Conservation (phyloP, 805 yeast genomes). For the Tetrapisispora phaffii region DNA sequence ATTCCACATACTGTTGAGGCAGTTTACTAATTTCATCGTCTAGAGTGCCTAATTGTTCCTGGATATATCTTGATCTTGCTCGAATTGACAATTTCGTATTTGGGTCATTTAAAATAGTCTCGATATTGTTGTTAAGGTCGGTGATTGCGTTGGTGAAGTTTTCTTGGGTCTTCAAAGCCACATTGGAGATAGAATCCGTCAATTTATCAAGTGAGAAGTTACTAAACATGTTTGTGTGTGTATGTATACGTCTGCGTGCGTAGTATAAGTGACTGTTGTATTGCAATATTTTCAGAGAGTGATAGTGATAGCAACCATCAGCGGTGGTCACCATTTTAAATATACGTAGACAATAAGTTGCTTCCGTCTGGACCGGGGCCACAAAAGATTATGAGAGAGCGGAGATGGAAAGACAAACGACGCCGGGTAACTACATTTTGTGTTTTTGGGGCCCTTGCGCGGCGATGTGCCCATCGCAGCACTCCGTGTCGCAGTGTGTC, state of each 20-base stretch:
- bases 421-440: too few species aligned
- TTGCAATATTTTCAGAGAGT: too few species aligned
- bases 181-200: conserved; percentile 22
- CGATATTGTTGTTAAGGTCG: conserved; percentile 12
- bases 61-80: conserved; percentile 31
- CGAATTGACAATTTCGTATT: conserved; percentile 23
- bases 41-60: conserved; percentile 53
- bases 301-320: too few species aligned
- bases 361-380: too few species aligned
- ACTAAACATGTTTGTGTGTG: not conserved
- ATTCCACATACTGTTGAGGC: conserved; percentile 59
- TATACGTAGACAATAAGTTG: too few species aligned
- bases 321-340: too few species aligned
- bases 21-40: conserved; percentile 57
- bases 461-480: too few species aligned
- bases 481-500: too few species aligned
- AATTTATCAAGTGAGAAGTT: conserved; percentile 24
- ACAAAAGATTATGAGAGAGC: too few species aligned
- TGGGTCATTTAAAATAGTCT: conserved; percentile 18
- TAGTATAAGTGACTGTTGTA: too few species aligned
- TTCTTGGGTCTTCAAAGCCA: conserved; percentile 27
- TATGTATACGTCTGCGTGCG: not conserved
- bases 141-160: conserved; percentile 21
- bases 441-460: too few species aligned
- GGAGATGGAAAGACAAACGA: too few species aligned